Conservation (phyloP, 257 asterid species). For the Lycium barbarum region DNA sequence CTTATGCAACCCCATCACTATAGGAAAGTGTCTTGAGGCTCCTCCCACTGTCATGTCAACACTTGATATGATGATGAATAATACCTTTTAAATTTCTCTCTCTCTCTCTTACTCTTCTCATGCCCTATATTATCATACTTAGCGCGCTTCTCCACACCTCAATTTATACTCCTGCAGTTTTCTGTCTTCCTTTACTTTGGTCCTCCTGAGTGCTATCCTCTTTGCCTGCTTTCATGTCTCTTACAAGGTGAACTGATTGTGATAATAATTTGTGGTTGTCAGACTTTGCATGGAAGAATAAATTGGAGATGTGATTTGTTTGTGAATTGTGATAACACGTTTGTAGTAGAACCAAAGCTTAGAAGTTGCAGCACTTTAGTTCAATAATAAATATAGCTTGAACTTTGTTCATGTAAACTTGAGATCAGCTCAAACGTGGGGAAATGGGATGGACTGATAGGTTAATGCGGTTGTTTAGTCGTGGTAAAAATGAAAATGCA, state of each 20-base stretch:
- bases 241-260: neutral
- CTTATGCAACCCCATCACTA: too few species aligned
- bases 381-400: conserved; percentile 12
- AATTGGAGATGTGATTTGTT: conserved; percentile 4
- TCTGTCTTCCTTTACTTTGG: neutral
- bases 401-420: neutral
- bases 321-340: neutral
- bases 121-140: neutral
- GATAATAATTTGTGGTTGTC: neutral
- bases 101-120: neutral
- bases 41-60: too few species aligned
- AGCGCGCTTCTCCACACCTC: neutral
- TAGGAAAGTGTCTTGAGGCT: too few species aligned
- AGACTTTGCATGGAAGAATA: neutral
- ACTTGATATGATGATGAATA: neutral
- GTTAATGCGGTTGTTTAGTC: neutral
- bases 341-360: neutral
- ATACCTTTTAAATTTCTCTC: neutral
- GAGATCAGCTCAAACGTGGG: neutral
- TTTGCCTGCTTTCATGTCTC: neutral
- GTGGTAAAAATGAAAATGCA: too few species aligned
- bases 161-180: neutral
- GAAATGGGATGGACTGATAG: neutral
- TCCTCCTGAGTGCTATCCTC: neutral
- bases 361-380: neutral